Percentiles rank a stretch among this genome's conserved stretches.
phyloP scores from a whole-genome alignment of 345 rosid genomes.

The Dipteronia sinensis region DNA sequence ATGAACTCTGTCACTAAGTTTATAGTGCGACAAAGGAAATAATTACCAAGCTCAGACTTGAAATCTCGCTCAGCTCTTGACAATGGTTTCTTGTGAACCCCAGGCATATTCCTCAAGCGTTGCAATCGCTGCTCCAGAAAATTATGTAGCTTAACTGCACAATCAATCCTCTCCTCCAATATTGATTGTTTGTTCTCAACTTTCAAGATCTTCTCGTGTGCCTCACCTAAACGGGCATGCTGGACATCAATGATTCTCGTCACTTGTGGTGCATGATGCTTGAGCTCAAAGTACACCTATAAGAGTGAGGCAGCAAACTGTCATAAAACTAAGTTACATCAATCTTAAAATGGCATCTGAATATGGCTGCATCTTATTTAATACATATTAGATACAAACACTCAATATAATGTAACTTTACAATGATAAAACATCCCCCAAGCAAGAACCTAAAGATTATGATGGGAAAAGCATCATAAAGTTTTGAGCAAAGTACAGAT shows the following conservation, averaged over 20 bases:
- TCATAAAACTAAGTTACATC: conserved; percentile 14
- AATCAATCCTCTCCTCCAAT: conserved; percentile 60
- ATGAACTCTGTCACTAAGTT: neutral
- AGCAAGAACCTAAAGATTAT: conserved; percentile 10
- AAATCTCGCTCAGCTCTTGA: conserved; percentile 83
- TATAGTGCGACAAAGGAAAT: conserved; percentile 9
- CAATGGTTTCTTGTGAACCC: conserved; percentile 79
- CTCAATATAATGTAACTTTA: neutral
- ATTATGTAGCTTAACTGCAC: conserved; percentile 46
- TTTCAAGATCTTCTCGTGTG: conserved; percentile 60
- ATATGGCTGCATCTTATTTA: neutral
- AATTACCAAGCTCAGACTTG: conserved; percentile 81
- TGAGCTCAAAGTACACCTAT: conserved; percentile 83
- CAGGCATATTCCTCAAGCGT: conserved; percentile 66
- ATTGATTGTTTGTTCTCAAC: conserved; percentile 63
- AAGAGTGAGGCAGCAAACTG: conserved; percentile 5
- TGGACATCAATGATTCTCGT: conserved; percentile 79
- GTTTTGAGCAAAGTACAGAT: neutral
- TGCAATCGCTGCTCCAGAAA: conserved; percentile 66
- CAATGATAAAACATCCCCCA: neutral
- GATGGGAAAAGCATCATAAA: neutral
- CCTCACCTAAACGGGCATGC: conserved; percentile 61
- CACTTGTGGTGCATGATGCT: conserved; percentile 86
- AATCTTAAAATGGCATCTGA: conserved; percentile 1
- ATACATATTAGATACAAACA: neutral